A percentile compares a stretch with the other conserved stretches of the same genome.
phyloP scores from a whole-genome alignment of 305 asterid genomes.

The Fraxinus greggii region DNA sequence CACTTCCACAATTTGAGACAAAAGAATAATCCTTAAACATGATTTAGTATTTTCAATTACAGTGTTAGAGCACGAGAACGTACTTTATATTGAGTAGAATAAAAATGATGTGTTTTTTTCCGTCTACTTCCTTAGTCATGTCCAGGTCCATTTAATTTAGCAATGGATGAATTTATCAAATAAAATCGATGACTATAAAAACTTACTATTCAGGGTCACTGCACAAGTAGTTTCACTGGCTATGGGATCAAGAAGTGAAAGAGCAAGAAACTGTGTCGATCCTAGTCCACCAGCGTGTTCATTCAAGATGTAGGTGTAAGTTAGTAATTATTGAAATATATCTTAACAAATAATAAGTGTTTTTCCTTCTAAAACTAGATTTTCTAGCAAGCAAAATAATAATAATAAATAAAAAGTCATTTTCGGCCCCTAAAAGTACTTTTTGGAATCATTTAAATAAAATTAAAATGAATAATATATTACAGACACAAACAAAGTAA shows the following conservation, averaged over 20 bases:
- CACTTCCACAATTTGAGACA: constrained; percentile 12
- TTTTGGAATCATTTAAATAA: too few species aligned
- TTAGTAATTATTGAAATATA: not conserved
- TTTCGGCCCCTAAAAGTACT: too few species aligned
- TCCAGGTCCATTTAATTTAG: too few species aligned
- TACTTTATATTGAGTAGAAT: too few species aligned
- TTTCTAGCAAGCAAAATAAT: not conserved
- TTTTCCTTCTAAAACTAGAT: not conserved
- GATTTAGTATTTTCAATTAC: too few species aligned
- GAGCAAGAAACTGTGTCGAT: not conserved
- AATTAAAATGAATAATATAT: too few species aligned
- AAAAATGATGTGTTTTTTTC: too few species aligned
- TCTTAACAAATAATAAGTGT: not conserved
- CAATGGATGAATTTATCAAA: not conserved
- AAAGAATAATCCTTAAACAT: too few species aligned
- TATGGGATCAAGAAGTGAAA: not conserved
- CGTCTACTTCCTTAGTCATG: too few species aligned
- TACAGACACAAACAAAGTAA: too few species aligned
- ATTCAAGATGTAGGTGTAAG: not conserved
- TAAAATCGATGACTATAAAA: not conserved
- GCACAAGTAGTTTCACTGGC: constrained; percentile 9
- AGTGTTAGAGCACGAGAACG: too few species aligned
- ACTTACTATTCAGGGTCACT: constrained; percentile 25
- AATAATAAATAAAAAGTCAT: not conserved
- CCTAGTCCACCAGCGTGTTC: not conserved